Conservation (phyloP, 257 asterid genomes). For the Rhazya stricta region DNA sequence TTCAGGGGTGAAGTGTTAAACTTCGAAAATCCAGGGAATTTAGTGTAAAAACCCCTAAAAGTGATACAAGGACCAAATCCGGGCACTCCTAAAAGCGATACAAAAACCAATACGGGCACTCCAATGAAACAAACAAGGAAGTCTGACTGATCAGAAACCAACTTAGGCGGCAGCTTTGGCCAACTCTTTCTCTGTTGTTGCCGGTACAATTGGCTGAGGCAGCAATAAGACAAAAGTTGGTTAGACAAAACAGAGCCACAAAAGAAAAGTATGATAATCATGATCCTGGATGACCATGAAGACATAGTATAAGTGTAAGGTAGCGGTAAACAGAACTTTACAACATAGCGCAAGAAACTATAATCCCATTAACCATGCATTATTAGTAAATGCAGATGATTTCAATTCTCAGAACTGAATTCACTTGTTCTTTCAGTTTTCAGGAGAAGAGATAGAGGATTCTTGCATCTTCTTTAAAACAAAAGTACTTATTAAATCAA, state of each 20-base stretch:
- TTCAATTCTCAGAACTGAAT: not conserved
- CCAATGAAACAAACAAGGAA: not conserved
- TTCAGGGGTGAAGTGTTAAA: no score
- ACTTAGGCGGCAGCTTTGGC: conserved; percentile 33
- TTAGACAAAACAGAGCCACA: not conserved
- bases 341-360: not conserved
- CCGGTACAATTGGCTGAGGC: conserved; percentile 36
- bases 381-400: not conserved
- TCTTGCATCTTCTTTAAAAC: not conserved
- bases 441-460: not conserved
- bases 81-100: no score
- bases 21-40: no score
- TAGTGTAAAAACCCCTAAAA: no score
- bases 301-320: not conserved
- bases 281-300: not conserved
- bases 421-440: not conserved
- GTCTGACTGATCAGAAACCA: not conserved
- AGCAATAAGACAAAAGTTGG: conserved; percentile 29
- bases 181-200: conserved; percentile 33
- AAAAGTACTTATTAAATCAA: not conserved
- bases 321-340: not conserved
- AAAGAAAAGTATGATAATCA: not conserved
- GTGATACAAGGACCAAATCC: no score
- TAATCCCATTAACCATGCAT: not conserved
- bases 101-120: not conserved